phyloP scores from a whole-genome alignment of 208 protist species.

The Porcisia deanei region DNA sequence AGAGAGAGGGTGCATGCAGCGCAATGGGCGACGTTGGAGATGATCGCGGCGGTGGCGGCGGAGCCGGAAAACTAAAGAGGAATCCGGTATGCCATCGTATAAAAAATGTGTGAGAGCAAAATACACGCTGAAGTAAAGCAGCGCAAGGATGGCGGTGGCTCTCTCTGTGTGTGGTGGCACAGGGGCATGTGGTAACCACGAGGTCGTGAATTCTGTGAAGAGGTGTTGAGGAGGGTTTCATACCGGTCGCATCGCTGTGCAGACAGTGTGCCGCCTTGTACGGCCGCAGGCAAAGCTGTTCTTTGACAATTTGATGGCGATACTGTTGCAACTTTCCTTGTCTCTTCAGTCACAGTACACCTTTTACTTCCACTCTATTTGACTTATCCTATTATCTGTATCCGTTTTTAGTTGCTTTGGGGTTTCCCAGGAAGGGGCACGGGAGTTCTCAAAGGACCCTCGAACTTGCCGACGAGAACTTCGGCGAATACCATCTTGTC shows the following conservation, averaged over 20 bases:
- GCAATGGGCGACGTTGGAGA: background rate
- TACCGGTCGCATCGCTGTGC: background rate
- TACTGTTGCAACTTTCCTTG: background rate
- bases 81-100: background rate
- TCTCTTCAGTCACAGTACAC: background rate
- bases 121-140: background rate
- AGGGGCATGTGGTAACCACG: background rate
- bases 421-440: slow-evolving; percentile 34
- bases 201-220: background rate
- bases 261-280: background rate
- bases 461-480: slow-evolving; percentile 47
- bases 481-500: slow-evolving; percentile 36
- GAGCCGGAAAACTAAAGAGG: background rate
- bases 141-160: background rate
- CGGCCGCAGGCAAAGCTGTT: background rate
- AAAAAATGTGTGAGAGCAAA: background rate
- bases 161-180: background rate
- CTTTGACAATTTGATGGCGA: background rate
- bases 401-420: slow-evolving; percentile 5
- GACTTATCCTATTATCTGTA: background rate
- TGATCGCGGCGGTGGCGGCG: background rate
- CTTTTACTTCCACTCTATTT: background rate
- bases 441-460: slow-evolving; percentile 41
- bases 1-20: background rate
- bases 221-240: background rate